Evolutionary conservation across 2,329 filamentous ascomycete species (phyloP), one percentile per base, ranked within the genome.

Genomic region (Epichloe uncinata): DNA sequence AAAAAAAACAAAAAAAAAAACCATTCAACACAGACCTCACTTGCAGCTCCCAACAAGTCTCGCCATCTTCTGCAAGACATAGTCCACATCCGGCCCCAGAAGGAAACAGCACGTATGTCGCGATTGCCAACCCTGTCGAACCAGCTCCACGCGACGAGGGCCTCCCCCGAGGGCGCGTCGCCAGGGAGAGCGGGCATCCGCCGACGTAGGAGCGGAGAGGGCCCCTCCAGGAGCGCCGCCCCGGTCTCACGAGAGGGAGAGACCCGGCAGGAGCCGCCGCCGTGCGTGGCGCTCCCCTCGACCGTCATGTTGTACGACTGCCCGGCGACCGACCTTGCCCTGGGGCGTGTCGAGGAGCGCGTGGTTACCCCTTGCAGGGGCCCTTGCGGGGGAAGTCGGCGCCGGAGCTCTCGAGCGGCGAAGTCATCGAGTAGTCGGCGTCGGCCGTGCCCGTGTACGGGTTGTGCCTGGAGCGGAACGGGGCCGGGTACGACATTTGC

Each of bases 121-220:
- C 85, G 77, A 68, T 89, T 89, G 26, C 86, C 85, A 40, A 84
- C 66, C 56, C 79, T 71, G 71, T 88, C 88, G 69, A 86, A 83
- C 83, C 83, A 87, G 22, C 79, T 81, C 87, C 87, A 91, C 30
- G 81, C 80, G 48, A 91, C 76, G 43, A 90, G 64, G 51, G 80
- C 83, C 35, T 82, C 77, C 66, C 66, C 71, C 52, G 66, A 60
- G 13, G 80, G 78, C 1, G 79, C 78, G 56, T 83, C 79, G 2
- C 67, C 65, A 8, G 85, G 85, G 9, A 68, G 37, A 63, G 60
- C 15, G 76, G 75, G 56, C 76, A 79, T 61, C 70, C 68, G 42
- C 77, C 77, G 57, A 78, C 66, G 60, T 73, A 76, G 55, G 75
- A 78, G 60, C 77, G 66, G 55, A 80, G 72, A 70, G 87, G n/a